Evolutionary conservation across 1,284 basidiomycete species (phyloP).

Genomic region (Pholiota adiposa): DNA sequence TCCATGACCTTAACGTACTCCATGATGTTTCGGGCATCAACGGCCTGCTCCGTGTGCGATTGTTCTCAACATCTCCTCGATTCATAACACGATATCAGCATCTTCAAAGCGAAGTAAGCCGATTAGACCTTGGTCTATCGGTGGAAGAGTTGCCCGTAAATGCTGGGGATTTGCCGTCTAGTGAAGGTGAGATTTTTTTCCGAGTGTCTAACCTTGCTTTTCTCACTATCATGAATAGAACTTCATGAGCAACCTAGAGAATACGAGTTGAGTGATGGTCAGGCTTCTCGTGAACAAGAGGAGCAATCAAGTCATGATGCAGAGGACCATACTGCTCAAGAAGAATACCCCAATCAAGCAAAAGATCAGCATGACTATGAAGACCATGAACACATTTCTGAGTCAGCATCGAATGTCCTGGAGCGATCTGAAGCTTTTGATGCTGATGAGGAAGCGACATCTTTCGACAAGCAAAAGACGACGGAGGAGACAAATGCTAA

Average conservation of each 20-base stretch:
- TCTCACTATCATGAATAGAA: constrained; percentile 1
- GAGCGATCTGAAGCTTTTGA: background rate
- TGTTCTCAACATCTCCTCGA: constrained; percentile 56
- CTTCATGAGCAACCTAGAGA: constrained; percentile 16
- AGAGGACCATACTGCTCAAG: background rate
- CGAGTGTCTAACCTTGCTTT: background rate
- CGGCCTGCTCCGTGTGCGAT: constrained; percentile 66
- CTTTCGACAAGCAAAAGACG: background rate
- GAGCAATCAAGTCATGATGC: background rate
- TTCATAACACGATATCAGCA: constrained; percentile 71
- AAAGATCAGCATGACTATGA: background rate
- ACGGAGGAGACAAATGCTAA: background rate
- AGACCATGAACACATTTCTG: background rate
- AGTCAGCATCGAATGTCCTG: background rate
- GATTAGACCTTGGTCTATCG: constrained; percentile 20
- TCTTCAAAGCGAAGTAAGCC: constrained; percentile 51
- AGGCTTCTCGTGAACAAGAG: background rate
- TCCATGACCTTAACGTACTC: constrained; percentile 74
- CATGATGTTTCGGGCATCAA: constrained; percentile 66
- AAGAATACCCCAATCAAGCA: background rate
- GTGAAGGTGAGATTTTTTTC: background rate
- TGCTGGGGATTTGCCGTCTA: background rate
- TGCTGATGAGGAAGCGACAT: background rate
- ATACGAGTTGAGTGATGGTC: constrained; percentile 1
- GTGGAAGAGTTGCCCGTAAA: constrained; percentile 5